Evolutionary conservation across 176 grass and related monocot genomes (phyloP).

Genomic region (Aegilops tauschii): DNA sequence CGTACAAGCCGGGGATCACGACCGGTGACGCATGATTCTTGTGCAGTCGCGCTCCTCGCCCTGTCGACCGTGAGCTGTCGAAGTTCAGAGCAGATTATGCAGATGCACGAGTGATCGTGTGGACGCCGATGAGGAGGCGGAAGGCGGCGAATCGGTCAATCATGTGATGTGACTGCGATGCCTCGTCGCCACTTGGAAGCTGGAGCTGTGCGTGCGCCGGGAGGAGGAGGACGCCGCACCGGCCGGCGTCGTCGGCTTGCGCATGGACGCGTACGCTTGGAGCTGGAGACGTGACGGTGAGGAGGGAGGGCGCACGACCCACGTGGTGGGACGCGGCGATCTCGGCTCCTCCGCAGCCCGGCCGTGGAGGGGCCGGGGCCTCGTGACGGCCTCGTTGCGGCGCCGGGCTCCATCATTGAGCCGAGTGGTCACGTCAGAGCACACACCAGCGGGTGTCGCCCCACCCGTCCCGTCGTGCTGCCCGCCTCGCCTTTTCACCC

Average conservation of each 20-base stretch:
- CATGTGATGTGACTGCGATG: background rate
- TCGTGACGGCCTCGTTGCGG: background rate
- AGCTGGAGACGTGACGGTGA: background rate
- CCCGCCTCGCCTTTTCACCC: background rate
- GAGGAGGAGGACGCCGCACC: background rate
- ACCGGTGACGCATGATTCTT: background rate
- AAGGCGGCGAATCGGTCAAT: background rate
- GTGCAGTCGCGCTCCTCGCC: background rate
- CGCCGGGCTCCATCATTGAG: constrained; percentile 15
- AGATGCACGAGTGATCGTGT: background rate
- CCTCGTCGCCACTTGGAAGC: background rate
- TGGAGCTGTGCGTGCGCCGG: background rate
- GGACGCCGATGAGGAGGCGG: background rate
- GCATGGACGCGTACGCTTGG: background rate
- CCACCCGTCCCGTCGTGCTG: background rate
- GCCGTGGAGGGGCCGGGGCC: background rate
- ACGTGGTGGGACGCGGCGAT: constrained; percentile 43
- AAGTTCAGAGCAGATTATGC: background rate
- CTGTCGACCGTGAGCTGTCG: background rate
- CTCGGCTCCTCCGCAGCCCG: background rate
- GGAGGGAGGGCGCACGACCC: background rate
- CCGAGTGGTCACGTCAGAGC: background rate
- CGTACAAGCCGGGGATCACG: too few relatives aligned
- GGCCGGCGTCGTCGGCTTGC: background rate
- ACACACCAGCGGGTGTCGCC: background rate